Evolutionary conservation across 176 grass and related monocot genomes (phyloP).

Genomic region (Phyllostachys edulis): DNA sequence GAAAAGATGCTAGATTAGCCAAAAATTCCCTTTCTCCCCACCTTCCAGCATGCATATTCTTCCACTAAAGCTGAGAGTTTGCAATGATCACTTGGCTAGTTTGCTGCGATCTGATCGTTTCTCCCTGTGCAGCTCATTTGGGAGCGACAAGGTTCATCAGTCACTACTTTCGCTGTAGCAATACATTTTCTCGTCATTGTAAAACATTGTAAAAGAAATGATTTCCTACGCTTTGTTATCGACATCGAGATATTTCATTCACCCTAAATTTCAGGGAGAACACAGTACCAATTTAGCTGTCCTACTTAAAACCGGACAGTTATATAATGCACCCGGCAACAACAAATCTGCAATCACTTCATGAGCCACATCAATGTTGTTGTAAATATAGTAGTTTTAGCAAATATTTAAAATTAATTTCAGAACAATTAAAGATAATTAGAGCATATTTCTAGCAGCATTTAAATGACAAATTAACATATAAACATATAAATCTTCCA

Average conservation of each 20-base stretch:
- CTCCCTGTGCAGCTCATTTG: slow-evolving; percentile 28
- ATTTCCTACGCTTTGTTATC: background rate
- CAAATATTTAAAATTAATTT: too few relatives aligned
- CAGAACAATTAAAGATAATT: too few relatives aligned
- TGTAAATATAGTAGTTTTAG: too few relatives aligned
- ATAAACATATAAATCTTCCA: too few relatives aligned
- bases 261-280: background rate
- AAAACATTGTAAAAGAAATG: background rate
- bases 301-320: background rate
- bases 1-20: too few relatives aligned
- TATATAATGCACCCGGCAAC: background rate
- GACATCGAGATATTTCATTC: background rate
- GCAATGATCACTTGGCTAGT: slow-evolving; percentile 14
- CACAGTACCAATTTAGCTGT: background rate
- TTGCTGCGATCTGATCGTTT: background rate
- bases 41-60: slow-evolving; percentile 35
- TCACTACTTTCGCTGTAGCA: background rate
- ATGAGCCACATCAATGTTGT: slow-evolving; percentile 6
- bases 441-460: too few relatives aligned
- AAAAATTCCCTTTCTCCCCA: background rate
- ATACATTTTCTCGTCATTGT: background rate
- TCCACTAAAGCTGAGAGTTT: slow-evolving; percentile 9
- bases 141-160: background rate
- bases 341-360: background rate
- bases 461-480: too few relatives aligned